phyloP scores from a whole-genome alignment of 257 asterid genomes.

The Solanum chmielewskii region DNA sequence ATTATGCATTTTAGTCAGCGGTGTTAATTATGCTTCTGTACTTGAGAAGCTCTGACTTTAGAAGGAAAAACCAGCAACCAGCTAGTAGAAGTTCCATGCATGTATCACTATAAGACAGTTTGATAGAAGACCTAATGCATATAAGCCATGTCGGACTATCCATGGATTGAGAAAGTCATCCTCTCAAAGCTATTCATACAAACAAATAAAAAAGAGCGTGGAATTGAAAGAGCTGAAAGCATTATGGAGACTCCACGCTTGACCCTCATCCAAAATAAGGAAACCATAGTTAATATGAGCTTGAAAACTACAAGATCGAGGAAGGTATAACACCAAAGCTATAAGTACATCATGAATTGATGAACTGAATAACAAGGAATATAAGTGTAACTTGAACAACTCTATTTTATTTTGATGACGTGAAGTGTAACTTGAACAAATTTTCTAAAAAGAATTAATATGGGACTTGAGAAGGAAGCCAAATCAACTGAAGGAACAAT shows the following conservation, averaged over 20 bases:
- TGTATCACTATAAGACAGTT: neutral
- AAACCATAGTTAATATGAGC: neutral
- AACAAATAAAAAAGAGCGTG: neutral
- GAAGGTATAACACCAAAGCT: neutral
- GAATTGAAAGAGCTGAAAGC: neutral
- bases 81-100: neutral
- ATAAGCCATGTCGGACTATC: neutral
- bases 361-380: neutral
- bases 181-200: neutral
- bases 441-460: neutral
- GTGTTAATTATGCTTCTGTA: neutral
- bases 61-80: neutral
- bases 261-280: neutral
- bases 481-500: neutral
- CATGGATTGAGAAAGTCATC: neutral
- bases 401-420: no score
- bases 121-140: neutral
- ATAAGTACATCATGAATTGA: neutral
- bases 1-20: neutral
- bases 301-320: neutral
- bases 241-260: neutral
- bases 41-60: neutral
- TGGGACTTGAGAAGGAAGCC: neutral
- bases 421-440: neutral
- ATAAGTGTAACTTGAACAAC: neutral